A percentile compares a stretch with the other conserved stretches of the same genome.
phyloP scores from a whole-genome alignment of 139 green algal genomes.

The Coelastrella sp. region DNA sequence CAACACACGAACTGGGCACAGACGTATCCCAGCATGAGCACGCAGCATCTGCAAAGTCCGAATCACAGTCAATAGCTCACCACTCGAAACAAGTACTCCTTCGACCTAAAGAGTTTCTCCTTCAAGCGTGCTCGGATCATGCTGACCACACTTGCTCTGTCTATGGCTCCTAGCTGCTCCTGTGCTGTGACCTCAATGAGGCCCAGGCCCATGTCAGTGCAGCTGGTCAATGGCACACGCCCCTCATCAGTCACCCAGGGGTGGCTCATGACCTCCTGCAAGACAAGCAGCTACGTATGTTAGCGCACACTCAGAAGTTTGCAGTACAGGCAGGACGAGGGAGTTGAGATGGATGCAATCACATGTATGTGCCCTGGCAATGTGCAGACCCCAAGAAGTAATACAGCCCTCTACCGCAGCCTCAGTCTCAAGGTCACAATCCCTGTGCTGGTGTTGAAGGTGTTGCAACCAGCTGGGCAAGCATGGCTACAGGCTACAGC shows the following conservation, averaged over 20 bases:
- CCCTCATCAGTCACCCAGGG: constrained; percentile 57
- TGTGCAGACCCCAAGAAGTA: no score
- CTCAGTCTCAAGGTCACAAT: no score
- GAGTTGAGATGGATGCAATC: neutral
- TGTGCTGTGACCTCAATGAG: constrained; percentile 50
- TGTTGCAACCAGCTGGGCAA: no score
- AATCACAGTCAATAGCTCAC: constrained; percentile 29
- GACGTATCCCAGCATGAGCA: no score
- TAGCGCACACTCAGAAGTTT: neutral
- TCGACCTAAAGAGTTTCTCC: constrained; percentile 54
- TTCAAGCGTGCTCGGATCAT: constrained; percentile 66
- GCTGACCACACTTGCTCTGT: constrained; percentile 57
- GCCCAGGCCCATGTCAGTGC: constrained; percentile 28
- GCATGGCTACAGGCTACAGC: no score
- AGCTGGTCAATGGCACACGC: constrained; percentile 29
- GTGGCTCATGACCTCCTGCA: constrained; percentile 49
- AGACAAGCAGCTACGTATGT: neutral
- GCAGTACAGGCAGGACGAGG: neutral
- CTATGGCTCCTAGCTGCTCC: constrained; percentile 63
- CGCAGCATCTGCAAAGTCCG: neutral
- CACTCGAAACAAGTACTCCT: constrained; percentile 64
- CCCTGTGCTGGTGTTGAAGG: no score
- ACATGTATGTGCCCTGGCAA: neutral
- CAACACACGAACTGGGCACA: no score
- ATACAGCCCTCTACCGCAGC: no score